phyloP scores from a whole-genome alignment of 2,329 filamentous ascomycete species.

The Alternaria solani region DNA sequence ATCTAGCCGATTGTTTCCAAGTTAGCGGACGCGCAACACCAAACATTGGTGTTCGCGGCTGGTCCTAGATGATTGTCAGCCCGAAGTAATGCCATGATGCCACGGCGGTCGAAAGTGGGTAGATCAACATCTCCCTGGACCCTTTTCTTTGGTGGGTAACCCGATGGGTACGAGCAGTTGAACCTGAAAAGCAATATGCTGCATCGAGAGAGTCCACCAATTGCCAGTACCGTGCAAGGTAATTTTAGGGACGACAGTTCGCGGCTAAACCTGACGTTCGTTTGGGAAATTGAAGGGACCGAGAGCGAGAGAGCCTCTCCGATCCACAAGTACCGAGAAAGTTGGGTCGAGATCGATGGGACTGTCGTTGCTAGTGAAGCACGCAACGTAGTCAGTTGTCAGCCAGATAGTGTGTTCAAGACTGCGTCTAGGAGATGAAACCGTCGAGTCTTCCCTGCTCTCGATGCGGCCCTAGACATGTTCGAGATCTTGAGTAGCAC shows the following conservation, averaged over 20 bases:
- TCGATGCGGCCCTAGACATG: background rate
- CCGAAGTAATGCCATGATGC: conserved; percentile 16
- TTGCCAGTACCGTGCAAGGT: background rate
- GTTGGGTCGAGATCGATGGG: conserved; percentile 3
- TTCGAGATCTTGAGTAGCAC: conserved; percentile 5
- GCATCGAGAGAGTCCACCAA: conserved; percentile 9
- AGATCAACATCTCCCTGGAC: conserved; percentile 12
- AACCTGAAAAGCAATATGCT: conserved; percentile 9
- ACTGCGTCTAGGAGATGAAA: background rate
- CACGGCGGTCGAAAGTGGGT: conserved; percentile 8
- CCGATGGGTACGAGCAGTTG: conserved; percentile 6
- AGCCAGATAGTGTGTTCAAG: background rate
- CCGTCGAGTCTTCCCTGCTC: background rate
- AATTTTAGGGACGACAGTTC: background rate
- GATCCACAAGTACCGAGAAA: conserved; percentile 6
- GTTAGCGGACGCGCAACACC: conserved; percentile 25
- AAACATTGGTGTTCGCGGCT: conserved; percentile 13
- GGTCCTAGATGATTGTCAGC: conserved; percentile 17
- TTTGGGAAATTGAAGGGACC: background rate
- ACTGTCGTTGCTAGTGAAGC: background rate
- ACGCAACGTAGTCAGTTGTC: background rate
- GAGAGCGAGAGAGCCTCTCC: conserved; percentile 1
- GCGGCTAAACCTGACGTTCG: conserved; percentile 13
- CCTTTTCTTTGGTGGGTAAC: conserved; percentile 2
- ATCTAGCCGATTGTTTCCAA: conserved; percentile 20